phyloP scores from a whole-genome alignment of 257 asterid species.

The Nyctanthes arbortristis region DNA sequence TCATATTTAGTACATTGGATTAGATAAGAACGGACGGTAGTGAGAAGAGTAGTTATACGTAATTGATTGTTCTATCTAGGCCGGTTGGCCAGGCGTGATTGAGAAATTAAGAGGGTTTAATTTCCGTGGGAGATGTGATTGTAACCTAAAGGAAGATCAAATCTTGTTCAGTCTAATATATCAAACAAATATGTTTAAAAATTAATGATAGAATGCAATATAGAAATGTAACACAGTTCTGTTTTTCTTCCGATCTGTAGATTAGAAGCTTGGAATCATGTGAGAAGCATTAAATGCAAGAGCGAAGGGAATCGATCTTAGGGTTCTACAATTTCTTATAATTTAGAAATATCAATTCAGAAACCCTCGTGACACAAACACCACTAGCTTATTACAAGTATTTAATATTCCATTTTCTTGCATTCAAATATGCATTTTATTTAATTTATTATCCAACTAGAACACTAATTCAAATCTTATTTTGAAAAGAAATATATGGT shows the following conservation, averaged over 20 bases:
- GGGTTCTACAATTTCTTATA: slow-evolving; percentile 39
- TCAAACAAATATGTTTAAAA: not conserved
- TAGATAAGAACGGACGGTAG: not conserved
- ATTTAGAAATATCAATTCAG: slow-evolving; percentile 56
- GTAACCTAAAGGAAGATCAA: too few relatives aligned
- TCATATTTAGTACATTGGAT: not conserved
- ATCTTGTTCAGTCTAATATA: not conserved
- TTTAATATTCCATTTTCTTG: not conserved
- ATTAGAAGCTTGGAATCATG: slow-evolving; percentile 91
- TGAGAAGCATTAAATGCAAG: slow-evolving; percentile 89
- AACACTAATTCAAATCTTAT: not conserved
- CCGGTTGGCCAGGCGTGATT: not conserved
- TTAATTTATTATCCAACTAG: too few relatives aligned
- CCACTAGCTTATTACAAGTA: slow-evolving; percentile 32
- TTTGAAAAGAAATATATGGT: not conserved
- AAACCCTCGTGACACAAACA: slow-evolving; percentile 67
- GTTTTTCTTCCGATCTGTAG: slow-evolving; percentile 76
- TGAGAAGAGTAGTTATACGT: not conserved
- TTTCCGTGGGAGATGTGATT: not conserved
- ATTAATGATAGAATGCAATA: slow-evolving; percentile 19
- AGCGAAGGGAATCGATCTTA: slow-evolving; percentile 62
- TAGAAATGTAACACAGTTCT: slow-evolving; percentile 37
- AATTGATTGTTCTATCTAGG: not conserved
- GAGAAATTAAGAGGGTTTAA: not conserved
- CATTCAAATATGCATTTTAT: not conserved